A percentile compares a stretch with the other conserved stretches of the same genome.
Evolutionary conservation across 2,329 filamentous ascomycete genomes (phyloP).

Genomic region (Aspergillus hortae): DNA sequence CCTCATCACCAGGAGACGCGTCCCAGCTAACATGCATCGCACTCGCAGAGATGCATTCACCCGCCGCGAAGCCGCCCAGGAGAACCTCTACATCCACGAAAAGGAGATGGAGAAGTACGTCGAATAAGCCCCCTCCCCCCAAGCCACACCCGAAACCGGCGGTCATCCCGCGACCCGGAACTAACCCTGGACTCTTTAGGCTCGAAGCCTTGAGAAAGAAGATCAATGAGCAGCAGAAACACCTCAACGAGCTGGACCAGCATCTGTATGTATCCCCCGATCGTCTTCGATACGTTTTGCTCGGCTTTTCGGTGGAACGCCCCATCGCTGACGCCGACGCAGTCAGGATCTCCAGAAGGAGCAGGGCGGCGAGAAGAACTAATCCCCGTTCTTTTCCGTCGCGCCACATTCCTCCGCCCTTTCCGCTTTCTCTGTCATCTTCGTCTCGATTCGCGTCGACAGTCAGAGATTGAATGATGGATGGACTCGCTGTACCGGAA

Average conservation of each 20-base stretch:
- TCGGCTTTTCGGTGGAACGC: background rate
- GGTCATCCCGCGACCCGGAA: background rate
- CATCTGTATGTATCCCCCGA: conserved; percentile 66
- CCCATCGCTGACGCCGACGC: background rate
- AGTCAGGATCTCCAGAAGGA: conserved; percentile 76
- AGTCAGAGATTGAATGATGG: background rate
- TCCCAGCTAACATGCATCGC: conserved; percentile 10
- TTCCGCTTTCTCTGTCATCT: background rate
- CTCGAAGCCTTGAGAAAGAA: conserved; percentile 67
- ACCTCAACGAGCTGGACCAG: conserved; percentile 78
- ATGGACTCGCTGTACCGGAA: background rate
- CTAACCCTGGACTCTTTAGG: conserved; percentile 28
- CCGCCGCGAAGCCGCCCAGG: conserved; percentile 81
- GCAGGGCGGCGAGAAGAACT: conserved; percentile 61
- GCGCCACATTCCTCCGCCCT: background rate
- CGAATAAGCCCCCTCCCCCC: too few species aligned
- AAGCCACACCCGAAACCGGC: too few species aligned
- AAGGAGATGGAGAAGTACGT: conserved; percentile 81
- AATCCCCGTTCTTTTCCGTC: conserved; percentile 17
- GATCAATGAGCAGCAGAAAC: conserved; percentile 72
- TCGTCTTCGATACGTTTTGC: background rate
- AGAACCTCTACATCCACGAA: conserved; percentile 79
- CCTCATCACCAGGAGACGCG: background rate
- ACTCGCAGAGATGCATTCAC: conserved; percentile 77
- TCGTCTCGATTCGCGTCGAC: background rate